Evolutionary conservation across 2,329 filamentous ascomycete genomes (phyloP), one percentile per base, ranked within the genome.

Genomic region (Phialemoniopsis sp.): DNA sequence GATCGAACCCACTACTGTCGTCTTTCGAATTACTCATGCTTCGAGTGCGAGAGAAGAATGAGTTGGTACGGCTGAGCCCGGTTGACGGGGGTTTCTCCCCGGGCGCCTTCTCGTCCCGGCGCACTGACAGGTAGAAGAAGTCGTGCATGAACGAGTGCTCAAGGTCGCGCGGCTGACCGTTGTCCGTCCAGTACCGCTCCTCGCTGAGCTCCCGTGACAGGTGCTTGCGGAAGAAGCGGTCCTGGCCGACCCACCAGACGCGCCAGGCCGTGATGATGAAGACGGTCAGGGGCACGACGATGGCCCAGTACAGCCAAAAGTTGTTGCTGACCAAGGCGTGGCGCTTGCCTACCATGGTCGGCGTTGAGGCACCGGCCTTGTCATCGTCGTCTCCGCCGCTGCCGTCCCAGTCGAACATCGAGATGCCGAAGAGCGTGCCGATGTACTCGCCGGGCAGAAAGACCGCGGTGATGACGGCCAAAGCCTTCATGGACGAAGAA

Each of bases 391-490:
- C 41, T n/a, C 39, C 45, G 3, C 42, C 36, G 3, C 54, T 26
- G 21, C 21, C 60, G n/a, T 63, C 54, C 63, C 64, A 69, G 48
- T 70, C 62, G 44, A 71, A 71, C 61, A 71, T 68, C 34, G 64
- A 65, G 53, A 68, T 66, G 36, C 67, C 67, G 44, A 71, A 70
- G 3, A 71, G 54, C 7, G 64, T 66, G 18, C 63, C 62, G 29
- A 71, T 63, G 45, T 67, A 71, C 40, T 70, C 67, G 34, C 67
- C 67, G 0, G 67, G 67, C 4, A 71, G 57, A 47, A 71, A 71
- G n/a, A 71, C 55, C 13, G 67, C 67, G 1, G 67, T 70, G 39
- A 71, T 70, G 19, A 71, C 65, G 2, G 67, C 67, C 1, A 71
- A 52, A 2, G 67, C 67, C 32, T 71, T 71, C 66, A 71, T 70